These are phyloP conservation scores for Penicillium sp. DNA, from an alignment of 2,329 filamentous ascomycete species.

Conservation along the genomic window DNA sequence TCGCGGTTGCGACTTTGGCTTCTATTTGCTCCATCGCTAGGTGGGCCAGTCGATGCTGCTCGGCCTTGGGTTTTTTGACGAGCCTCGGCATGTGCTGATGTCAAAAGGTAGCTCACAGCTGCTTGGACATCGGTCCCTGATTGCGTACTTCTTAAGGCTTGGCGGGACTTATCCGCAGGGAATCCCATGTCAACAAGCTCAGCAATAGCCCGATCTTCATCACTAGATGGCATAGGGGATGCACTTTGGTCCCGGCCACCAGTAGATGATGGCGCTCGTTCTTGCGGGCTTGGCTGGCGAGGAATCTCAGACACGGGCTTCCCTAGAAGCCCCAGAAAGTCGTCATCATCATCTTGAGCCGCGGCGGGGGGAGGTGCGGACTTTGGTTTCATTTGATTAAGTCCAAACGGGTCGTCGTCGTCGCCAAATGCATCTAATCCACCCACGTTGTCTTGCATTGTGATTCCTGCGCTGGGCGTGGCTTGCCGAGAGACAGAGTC, in stretches of 20 bases:
- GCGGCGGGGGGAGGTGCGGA: conserved; percentile 53
- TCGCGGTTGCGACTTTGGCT: conserved; percentile 35
- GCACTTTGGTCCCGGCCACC: conserved; percentile 18
- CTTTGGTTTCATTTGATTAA: conserved; percentile 66
- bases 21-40: conserved; percentile 24
- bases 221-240: conserved; percentile 44
- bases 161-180: conserved; percentile 76
- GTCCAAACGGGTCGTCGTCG: conserved; percentile 84
- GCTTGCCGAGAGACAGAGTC: conserved; percentile 16
- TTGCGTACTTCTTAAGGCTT: conserved; percentile 79
- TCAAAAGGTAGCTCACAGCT: conserved; percentile 86
- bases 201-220: conserved; percentile 78
- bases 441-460: conserved; percentile 23
- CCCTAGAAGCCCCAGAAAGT: conserved; percentile 65
- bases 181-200: conserved; percentile 97
- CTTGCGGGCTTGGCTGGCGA: conserved; percentile 34
- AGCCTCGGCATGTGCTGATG: conserved; percentile 84
- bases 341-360: conserved; percentile 60
- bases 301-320: conserved; percentile 61
- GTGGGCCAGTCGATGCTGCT: conserved; percentile 23
- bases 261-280: conserved; percentile 15
- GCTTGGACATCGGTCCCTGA: conserved; percentile 80
- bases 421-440: conserved; percentile 53
- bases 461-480: conserved; percentile 18
- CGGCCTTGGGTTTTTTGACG: conserved; percentile 65